Base-by-base conservation (phyloP, 768 basidiomycete species). In the Russula griseocarnosa region DNA sequence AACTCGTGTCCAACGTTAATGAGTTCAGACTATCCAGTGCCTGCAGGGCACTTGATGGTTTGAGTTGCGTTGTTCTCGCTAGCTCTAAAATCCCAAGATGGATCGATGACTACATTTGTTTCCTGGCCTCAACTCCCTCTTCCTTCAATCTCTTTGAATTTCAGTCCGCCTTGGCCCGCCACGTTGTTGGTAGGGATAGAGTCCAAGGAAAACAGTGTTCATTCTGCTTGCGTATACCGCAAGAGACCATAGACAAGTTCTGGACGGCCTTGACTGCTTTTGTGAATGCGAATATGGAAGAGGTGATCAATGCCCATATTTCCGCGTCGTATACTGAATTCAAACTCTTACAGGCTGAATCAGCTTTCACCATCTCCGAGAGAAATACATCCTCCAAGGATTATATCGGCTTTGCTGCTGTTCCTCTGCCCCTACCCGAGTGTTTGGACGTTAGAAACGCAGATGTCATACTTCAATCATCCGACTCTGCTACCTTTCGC, bases 401-500 rank as follows among this genome's bases (percentile, higher is more conserved):
- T 34, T 28, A 11, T 5, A 22, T 22, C 4, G 14, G 14, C 32
- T 44, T n/a, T n/a, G 9, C 44, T n/a, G 20, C n/a, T 4, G n/a
- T 10, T 9, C 0, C 30, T 5, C 40, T 5, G 1, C 20, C 40
- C 5, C 26, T 53, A 0, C 40, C 61, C 4, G 30, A 44, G 3
- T 22, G 14, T 18, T 16, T 66, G 18, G 44, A 63, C 8, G 1
- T 46, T 6, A 56, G 49, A 18, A 6, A 26, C 3, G 52, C 65
- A 11, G 55, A 66, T 49, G 10, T 66, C 16, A 22, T 63, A 11
- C 1, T 66, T 13, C 65, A 40, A 7, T 52, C 64, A 26, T 62
- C 64, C 16, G 53, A 68, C 47, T 20, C 26, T 18, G 34, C 16
- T 22, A 40, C 7, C 20, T 68, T 77, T 53, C 70, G 67, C 11